phyloP scores from a whole-genome alignment of 192 early-diverging fungal genomes.

The Coemansia sp. region DNA sequence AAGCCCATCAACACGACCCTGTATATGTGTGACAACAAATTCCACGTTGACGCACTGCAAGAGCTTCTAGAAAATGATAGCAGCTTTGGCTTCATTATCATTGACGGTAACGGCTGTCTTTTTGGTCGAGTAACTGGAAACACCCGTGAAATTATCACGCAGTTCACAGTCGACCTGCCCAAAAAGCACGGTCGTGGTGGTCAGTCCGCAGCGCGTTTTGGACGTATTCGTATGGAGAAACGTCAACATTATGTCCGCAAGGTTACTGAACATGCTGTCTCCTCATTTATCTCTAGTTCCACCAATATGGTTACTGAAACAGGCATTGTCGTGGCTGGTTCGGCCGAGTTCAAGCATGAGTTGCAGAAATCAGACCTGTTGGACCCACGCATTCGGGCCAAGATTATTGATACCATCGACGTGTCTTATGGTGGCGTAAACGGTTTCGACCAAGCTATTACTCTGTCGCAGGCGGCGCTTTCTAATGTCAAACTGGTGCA shows the following conservation, averaged over 20 bases:
- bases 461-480: slow-evolving; percentile 81
- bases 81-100: slow-evolving; percentile 97
- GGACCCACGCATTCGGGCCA: slow-evolving; percentile 82
- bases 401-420: slow-evolving; percentile 90
- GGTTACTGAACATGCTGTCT: slow-evolving; percentile 90
- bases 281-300: slow-evolving; percentile 88
- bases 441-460: slow-evolving; percentile 96
- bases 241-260: slow-evolving; percentile 98
- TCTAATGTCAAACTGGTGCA: slow-evolving; percentile 94
- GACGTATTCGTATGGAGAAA: slow-evolving; percentile 94
- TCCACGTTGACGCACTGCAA: slow-evolving; percentile 88
- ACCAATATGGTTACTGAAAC: slow-evolving; percentile 67
- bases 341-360: slow-evolving; percentile 97
- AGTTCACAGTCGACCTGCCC: slow-evolving; percentile 91
- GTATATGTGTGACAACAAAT: slow-evolving; percentile 96
- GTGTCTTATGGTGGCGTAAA: slow-evolving; percentile 98
- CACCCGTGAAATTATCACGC: slow-evolving; percentile 88
- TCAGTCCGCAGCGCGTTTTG: slow-evolving; percentile 97
- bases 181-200: slow-evolving; percentile 99
- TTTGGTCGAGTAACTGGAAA: slow-evolving; percentile 92
- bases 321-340: slow-evolving; percentile 92
- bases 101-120: slow-evolving; percentile 96
- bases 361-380: slow-evolving; percentile 91
- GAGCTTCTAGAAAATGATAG: slow-evolving; percentile 90
- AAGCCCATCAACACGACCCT: slow-evolving; percentile 97